A percentile compares a stretch with the other conserved stretches of the same genome.
Conservation (phyloP, 2,329 filamentous ascomycete genomes). For the Cladosporium sp. region DNA sequence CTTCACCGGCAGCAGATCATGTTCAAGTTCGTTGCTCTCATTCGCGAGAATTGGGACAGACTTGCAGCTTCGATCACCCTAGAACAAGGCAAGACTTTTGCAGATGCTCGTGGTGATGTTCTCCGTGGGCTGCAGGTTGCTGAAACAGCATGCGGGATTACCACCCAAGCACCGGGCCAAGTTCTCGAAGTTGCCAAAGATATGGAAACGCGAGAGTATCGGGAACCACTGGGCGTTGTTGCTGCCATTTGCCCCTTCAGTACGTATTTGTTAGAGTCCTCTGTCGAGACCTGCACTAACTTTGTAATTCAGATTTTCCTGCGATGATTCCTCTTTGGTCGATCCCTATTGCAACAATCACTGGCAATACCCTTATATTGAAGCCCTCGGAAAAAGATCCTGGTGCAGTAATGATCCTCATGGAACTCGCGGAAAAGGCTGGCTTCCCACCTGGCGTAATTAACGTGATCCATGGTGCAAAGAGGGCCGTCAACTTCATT, state of each 20-base stretch:
- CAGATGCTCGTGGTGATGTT: conserved; percentile 76
- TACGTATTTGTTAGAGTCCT: too few species aligned
- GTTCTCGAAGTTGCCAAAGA: conserved; percentile 81
- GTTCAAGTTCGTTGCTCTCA: conserved; percentile 77
- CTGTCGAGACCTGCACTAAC: too few species aligned
- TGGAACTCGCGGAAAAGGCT: conserved; percentile 72
- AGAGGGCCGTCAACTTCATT: conserved; percentile 79
- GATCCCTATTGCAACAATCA: conserved; percentile 77
- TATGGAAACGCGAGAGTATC: conserved; percentile 81
- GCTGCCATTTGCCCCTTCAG: conserved; percentile 82
- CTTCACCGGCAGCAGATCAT: conserved; percentile 76
- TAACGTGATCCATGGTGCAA: conserved; percentile 76
- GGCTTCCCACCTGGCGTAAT: conserved; percentile 78
- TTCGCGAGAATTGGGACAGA: conserved; percentile 79
- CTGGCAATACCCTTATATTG: conserved; percentile 76
- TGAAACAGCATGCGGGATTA: conserved; percentile 74
- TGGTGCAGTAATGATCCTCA: conserved; percentile 78
- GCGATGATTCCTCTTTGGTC: conserved; percentile 93
- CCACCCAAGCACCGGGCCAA: conserved; percentile 77
- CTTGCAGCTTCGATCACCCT: conserved; percentile 79
- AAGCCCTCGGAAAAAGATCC: conserved; percentile 86
- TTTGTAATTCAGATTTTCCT: conserved; percentile 58
- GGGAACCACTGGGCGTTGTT: conserved; percentile 74
- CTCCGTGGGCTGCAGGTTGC: conserved; percentile 78
- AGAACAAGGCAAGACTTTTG: conserved; percentile 85